Evolutionary conservation across 305 asterid species (phyloP).

Genomic region (Fraxinus angustifolia): DNA sequence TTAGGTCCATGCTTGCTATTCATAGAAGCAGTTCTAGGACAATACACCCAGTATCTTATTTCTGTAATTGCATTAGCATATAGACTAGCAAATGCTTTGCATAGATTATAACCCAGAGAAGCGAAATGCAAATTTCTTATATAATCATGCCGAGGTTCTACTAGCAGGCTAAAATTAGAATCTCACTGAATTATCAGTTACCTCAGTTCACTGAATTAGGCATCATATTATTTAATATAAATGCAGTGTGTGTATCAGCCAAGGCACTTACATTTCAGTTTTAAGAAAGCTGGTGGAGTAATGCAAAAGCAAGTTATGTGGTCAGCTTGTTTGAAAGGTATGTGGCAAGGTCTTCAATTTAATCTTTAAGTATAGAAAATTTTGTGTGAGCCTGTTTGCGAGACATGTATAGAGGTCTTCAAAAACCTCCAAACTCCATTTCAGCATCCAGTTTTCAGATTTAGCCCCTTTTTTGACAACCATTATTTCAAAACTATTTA

Average conservation of each 20-base stretch:
- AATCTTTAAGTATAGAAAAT: neutral
- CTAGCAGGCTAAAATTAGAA: neutral
- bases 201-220: neutral
- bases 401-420: neutral
- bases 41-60: neutral
- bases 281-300: neutral
- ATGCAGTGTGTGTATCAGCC: neutral
- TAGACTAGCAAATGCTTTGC: neutral
- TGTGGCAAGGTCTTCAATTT: neutral
- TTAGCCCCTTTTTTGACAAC: neutral
- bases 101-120: neutral
- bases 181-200: neutral
- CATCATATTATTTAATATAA: neutral
- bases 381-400: neutral
- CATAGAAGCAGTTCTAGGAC: neutral
- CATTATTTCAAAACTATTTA: neutral
- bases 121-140: neutral
- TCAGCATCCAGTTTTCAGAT: neutral
- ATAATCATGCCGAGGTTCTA: neutral
- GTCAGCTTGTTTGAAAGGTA: neutral
- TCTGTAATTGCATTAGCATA: neutral
- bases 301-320: neutral
- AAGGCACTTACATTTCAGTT: neutral
- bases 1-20: neutral
- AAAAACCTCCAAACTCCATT: neutral